phyloP scores from a whole-genome alignment of 1,284 basidiomycete species.

The Coriolopsis trogii region DNA sequence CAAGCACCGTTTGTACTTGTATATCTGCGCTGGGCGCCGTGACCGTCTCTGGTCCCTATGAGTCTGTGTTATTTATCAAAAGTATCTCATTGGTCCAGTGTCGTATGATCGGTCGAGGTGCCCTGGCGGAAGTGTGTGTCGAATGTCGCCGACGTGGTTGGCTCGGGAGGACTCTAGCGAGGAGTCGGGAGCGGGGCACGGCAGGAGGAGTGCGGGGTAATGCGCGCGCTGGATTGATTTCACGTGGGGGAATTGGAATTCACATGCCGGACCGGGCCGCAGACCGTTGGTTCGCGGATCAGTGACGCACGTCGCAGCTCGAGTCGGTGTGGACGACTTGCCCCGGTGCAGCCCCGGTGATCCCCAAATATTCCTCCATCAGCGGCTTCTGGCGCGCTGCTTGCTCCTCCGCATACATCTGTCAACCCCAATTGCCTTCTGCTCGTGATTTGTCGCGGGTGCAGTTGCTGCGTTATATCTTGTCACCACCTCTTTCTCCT shows the following conservation, averaged over 20 bases:
- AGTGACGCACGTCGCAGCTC: background rate
- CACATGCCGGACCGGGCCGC: background rate
- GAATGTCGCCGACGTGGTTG: too few species aligned
- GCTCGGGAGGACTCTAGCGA: too few species aligned
- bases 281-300: background rate
- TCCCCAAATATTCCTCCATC: too few species aligned
- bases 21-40: conserved; percentile 34
- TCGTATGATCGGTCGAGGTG: too few species aligned
- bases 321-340: too few species aligned
- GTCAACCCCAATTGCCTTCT: too few species aligned
- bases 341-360: too few species aligned
- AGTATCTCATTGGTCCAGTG: conserved; percentile 15
- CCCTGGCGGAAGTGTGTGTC: too few species aligned
- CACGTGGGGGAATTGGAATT: conserved; percentile 6
- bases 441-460: conserved; percentile 17
- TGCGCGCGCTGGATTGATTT: background rate
- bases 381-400: too few species aligned
- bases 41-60: conserved; percentile 7
- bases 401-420: too few species aligned
- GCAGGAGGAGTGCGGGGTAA: too few species aligned
- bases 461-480: conserved; percentile 10
- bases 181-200: too few species aligned
- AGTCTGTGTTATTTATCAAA: conserved; percentile 21
- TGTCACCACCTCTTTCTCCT: background rate
- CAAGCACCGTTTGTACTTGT: conserved; percentile 24